Conservation (phyloP, 2,329 filamentous ascomycete species). For the Ceratocystis papillata region DNA sequence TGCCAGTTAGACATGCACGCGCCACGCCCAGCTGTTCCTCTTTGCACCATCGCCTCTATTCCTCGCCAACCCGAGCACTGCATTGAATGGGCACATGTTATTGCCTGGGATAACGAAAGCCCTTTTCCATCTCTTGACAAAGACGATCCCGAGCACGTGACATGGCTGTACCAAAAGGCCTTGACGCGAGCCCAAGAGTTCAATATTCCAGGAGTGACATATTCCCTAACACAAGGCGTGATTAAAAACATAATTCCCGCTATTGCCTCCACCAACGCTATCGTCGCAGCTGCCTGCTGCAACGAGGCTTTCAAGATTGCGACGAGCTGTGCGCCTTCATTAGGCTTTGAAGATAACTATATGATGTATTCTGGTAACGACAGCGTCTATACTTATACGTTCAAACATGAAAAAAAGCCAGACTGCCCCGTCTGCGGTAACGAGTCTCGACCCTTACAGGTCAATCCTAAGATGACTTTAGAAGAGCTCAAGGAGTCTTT, state of each 20-base stretch:
- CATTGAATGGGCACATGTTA: slow-evolving; percentile 97
- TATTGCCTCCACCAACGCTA: slow-evolving; percentile 94
- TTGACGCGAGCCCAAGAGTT: slow-evolving; percentile 74
- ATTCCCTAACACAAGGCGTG: slow-evolving; percentile 89
- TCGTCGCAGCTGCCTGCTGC: slow-evolving; percentile 89
- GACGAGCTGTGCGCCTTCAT: slow-evolving; percentile 66
- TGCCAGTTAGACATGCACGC: slow-evolving; percentile 98
- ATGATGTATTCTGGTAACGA: slow-evolving; percentile 99
- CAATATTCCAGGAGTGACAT: slow-evolving; percentile 84
- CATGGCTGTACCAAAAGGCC: slow-evolving; percentile 88
- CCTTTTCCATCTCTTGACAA: slow-evolving; percentile 81
- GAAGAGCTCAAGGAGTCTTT: slow-evolving; percentile 78
- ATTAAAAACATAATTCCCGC: slow-evolving; percentile 99
- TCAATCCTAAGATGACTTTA: slow-evolving; percentile 62
- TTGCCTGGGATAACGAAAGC: slow-evolving; percentile 84
- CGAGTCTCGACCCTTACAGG: slow-evolving; percentile 60
- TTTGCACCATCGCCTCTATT: slow-evolving; percentile 93
- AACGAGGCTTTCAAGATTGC: slow-evolving; percentile 95
- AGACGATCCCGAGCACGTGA: slow-evolving; percentile 92
- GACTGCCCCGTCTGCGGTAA: slow-evolving; percentile 94
- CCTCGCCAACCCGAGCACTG: slow-evolving; percentile 96
- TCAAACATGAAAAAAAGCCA: slow-evolving; percentile 83
- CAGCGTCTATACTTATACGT: slow-evolving; percentile 93
- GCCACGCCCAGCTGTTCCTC: slow-evolving; percentile 87
- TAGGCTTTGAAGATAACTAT: slow-evolving; percentile 76